Evolutionary conservation across 148 eudicot genomes (phyloP), one percentile per base, ranked within the genome.

Genomic region (Salicornia ramosissima): DNA sequence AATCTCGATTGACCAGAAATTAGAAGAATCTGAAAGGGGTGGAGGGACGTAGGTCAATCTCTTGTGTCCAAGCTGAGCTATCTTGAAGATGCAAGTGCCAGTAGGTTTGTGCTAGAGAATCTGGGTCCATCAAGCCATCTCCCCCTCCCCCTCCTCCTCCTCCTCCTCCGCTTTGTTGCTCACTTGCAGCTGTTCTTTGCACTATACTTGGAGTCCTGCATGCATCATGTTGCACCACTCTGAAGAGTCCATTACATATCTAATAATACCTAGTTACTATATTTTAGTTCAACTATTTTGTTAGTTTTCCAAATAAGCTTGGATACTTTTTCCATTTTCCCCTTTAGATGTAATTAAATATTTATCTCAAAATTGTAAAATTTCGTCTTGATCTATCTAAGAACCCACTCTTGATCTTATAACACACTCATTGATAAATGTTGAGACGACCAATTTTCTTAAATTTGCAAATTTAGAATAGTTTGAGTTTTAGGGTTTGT

Each of bases 11-110:
- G 56, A 36, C 29, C 4, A 18, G 45, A 25, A 29, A 49, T 74
- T 77, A 82, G 68, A 75, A 75, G 66, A 77, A 80, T 53, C 78
- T 71, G n/a, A 59, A 63, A 36, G 83, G 72, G 34, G 75, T 69
- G 30, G 87, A 78, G 45, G 92, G 85, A 43, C 84, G 84, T 33
- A 90, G 87, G 62, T 90, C 90, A n/a, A 90, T 88, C 78, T 90
- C 96, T 76, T 90, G 96, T 64, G 96, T 90, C 96, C 96, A 90
- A 61, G 91, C 86, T 2, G 85, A 79, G 22, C 84, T 82, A 61
- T 88, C 85, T 77, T 88, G 96, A 54, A 58, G 75, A 71, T 90
- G 96, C 77, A 90, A 81, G 42, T 85, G 81, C 96, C 96, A 90
- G 54, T 86, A 90, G 39, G 96, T 86, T 58, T 85, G 87, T 31